Base-by-base conservation (phyloP, 768 basidiomycete species). In the Lactifluus volemus region DNA sequence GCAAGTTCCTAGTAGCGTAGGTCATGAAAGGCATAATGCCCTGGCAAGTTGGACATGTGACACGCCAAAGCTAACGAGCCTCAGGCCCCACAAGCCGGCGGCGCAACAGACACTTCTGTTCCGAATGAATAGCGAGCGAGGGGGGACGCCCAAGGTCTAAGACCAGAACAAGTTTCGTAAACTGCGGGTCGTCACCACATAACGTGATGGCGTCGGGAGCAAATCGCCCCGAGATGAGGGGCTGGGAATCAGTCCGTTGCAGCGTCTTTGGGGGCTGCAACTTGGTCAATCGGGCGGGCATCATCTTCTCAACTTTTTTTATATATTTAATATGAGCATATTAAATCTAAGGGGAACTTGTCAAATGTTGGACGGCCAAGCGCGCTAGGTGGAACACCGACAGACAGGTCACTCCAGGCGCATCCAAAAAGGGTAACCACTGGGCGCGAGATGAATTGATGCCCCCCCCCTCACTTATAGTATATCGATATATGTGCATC, bases 221-320 rank as follows among this genome's bases (percentile, higher is more conserved):
- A 57, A 47, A 34, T 47, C 45, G 45, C 50, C 48, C 30, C 39
- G 38, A 57, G 49, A 38, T 10, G 38, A 38, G 55, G 29, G 56
- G 50, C 55, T 57, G 60, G 60, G 60, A 61, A 57, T 36, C 30
- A 52, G 60, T 21, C 60, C 57, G 60, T 52, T 57, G 55, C 14
- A 19, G 47, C 39, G n/a, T 32, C 36, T 14, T 52, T 57, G 55
- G 60, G 34, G 50, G 14, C 10, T 11, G 11, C 38, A 38, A 47
- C 45, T 21, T 47, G 8, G 36, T 32, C 41, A 45, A 44, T 41
- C 49, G 42, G 44, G 38, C 32, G 10, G 3, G 10, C 38, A 38
- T 38, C 17, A 21, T 57, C 55, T 45, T 47, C 15, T 41, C 48
- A 49, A 61, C 32, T 47, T 34, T 34, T 34, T 34, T 25, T n/a